Evolutionary conservation across 805 yeast species (phyloP), one percentile per base, ranked within the genome.

Genomic region (Metschnikowia chrysomelidarum): DNA sequence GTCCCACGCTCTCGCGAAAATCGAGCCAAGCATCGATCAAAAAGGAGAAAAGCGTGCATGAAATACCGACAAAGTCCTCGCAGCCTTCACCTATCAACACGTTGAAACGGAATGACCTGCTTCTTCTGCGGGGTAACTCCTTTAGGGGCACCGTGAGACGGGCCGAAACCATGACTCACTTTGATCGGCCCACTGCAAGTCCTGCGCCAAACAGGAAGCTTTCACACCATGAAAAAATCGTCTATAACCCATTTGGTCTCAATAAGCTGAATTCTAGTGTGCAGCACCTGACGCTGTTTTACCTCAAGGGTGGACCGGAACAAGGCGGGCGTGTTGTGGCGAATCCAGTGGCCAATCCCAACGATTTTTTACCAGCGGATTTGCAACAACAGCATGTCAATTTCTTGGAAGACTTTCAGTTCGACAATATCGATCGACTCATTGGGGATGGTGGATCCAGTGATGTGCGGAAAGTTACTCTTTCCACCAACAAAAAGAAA

Each of bases 371-470:
- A 13, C 89, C 91, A 0, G 61, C 53, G 0, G 73, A 68, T 4
- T 62, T 75, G 43, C 64, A 73, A 33, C 77, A 80, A 51, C 57
- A 59, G 1, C 65, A 67, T 35, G 59, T 67, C 3, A 67, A 69
- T 27, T 57, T 85, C 39, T 64, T 70, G 19, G 82, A 79, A 28
- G 76, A 74, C 37, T 84, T 76, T 50, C 75, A 69, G 26, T 59
- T 65, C 23, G 72, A 66, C 33, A 64, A 51, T 15, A 39, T 50
- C 25, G 57, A 64, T 16, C 70, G 71, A 35, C 73, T 70, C 30
- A 56, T 84, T 32, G 93, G 89, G 3, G 75, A 72, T 36, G 93
- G 94, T 30, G 89, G 89, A 3, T 75, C 84, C 2, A 75, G 87
- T 4, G 74, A 75, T 31, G 88, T 84, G 14, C 65, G 80, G 36